phyloP scores from a whole-genome alignment of 2,329 filamentous ascomycete genomes.

The Aspergillus hiratsukae region DNA sequence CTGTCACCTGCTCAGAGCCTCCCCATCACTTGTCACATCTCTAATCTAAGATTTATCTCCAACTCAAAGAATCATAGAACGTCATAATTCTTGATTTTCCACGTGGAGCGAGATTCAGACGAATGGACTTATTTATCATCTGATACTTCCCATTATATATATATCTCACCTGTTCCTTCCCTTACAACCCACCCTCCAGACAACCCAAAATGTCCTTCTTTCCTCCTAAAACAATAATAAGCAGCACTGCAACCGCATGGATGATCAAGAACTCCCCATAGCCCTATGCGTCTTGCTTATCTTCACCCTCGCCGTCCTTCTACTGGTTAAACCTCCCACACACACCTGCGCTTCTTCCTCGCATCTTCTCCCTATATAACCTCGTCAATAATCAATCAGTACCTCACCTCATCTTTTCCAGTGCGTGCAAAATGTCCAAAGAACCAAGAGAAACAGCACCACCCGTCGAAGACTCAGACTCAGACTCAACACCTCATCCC shows the following conservation, averaged over 20 bases:
- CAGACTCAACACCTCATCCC: not conserved
- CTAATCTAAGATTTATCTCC: not conserved
- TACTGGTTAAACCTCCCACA: not conserved
- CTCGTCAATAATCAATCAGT: not conserved
- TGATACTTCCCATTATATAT: not conserved
- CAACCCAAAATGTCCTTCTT: not conserved
- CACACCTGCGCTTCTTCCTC: not conserved
- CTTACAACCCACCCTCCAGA: not conserved
- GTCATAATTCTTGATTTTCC: not conserved
- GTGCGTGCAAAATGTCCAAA: not conserved
- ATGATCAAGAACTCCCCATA: not conserved
- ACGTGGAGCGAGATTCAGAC: not conserved
- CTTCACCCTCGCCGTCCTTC: not conserved
- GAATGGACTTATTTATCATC: not conserved
- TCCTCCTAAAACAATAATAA: not conserved
- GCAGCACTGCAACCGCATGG: not conserved
- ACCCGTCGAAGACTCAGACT: not conserved
- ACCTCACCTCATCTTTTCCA: not conserved
- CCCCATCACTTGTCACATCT: not conserved
- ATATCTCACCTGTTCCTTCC: not conserved
- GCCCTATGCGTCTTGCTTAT: not conserved
- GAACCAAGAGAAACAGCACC: not conserved
- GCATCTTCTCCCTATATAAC: not conserved
- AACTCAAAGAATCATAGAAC: not conserved
- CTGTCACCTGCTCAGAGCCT: not conserved